These are phyloP conservation scores for Pisolithus marmoratus DNA, from an alignment of 768 basidiomycete genomes.

Conservation along the genomic window DNA sequence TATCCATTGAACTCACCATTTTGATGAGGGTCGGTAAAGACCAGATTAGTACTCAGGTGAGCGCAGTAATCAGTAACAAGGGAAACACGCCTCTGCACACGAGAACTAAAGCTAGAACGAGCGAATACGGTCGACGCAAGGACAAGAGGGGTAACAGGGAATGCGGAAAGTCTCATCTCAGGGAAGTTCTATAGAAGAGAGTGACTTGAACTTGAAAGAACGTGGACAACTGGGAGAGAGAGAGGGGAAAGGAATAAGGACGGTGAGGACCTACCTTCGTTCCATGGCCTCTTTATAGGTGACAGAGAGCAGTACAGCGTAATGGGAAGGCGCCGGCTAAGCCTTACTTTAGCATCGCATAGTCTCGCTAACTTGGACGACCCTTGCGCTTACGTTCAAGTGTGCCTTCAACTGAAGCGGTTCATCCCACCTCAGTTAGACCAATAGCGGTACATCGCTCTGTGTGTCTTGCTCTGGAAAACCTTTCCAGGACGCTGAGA, in stretches of 20 bases:
- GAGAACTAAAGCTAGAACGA: constrained; percentile 2
- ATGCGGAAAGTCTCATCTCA: constrained; percentile 12
- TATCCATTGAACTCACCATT: constrained; percentile 5
- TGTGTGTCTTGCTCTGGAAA: too few relatives aligned
- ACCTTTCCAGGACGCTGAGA: too few relatives aligned
- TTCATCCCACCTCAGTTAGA: not conserved
- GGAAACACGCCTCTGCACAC: constrained; percentile 1
- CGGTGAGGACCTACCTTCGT: not conserved
- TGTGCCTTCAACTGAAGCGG: not conserved
- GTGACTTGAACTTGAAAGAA: not conserved
- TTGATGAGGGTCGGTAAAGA: constrained; percentile 9
- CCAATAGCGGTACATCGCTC: too few relatives aligned
- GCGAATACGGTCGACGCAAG: constrained; percentile 12
- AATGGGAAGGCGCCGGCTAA: constrained; percentile 5
- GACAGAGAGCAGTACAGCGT: not conserved
- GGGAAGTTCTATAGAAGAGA: not conserved
- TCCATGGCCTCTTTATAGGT: constrained; percentile 2
- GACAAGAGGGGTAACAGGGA: constrained; percentile 15
- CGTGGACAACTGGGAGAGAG: not conserved
- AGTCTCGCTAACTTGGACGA: too few relatives aligned
- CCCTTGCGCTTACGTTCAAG: too few relatives aligned
- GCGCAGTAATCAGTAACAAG: constrained; percentile 11
- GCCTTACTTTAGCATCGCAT: constrained; percentile 4
- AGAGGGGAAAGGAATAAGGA: not conserved
- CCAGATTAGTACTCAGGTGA: constrained; percentile 10